Evolutionary conservation across 768 basidiomycete genomes (phyloP).

Genomic region (Panaeolus cyanescens): DNA sequence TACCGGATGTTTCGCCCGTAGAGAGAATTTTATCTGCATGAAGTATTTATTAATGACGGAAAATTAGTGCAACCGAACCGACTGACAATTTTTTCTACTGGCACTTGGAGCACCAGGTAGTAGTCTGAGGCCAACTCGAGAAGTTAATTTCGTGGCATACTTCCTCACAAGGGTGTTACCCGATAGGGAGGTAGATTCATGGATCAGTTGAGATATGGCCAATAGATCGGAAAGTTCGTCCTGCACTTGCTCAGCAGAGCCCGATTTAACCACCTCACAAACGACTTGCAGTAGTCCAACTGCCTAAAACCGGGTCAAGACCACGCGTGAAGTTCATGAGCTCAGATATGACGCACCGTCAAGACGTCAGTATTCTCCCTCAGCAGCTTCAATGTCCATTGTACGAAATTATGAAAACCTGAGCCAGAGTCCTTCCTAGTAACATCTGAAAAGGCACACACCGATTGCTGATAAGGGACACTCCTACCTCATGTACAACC

Average conservation of each 20-base stretch:
- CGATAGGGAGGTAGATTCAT: conserved; percentile 39
- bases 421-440: conserved; percentile 59
- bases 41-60: conserved; percentile 1
- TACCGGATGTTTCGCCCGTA: conserved; percentile 20
- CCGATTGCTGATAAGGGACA: neutral
- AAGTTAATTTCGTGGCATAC: conserved; percentile 63
- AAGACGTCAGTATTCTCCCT: conserved; percentile 39
- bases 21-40: conserved; percentile 31
- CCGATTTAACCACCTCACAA: conserved; percentile 70
- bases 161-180: conserved; percentile 73
- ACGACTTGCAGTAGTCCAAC: conserved; percentile 71
- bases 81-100: conserved; percentile 44
- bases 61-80: neutral
- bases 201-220: conserved; percentile 44
- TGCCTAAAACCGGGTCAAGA: conserved; percentile 39
- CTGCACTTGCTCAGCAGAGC: conserved; percentile 54
- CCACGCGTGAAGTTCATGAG: neutral
- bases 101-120: conserved; percentile 49
- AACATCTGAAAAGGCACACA: conserved; percentile 6
- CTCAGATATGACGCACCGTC: conserved; percentile 37
- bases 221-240: conserved; percentile 45
- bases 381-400: conserved; percentile 43
- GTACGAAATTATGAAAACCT: conserved; percentile 54
- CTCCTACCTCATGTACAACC: conserved; percentile 76
- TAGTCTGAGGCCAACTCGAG: conserved; percentile 63